Evolutionary conservation across 2,329 filamentous ascomycete species (phyloP).

Genomic region (Teratosphaeria destructans): DNA sequence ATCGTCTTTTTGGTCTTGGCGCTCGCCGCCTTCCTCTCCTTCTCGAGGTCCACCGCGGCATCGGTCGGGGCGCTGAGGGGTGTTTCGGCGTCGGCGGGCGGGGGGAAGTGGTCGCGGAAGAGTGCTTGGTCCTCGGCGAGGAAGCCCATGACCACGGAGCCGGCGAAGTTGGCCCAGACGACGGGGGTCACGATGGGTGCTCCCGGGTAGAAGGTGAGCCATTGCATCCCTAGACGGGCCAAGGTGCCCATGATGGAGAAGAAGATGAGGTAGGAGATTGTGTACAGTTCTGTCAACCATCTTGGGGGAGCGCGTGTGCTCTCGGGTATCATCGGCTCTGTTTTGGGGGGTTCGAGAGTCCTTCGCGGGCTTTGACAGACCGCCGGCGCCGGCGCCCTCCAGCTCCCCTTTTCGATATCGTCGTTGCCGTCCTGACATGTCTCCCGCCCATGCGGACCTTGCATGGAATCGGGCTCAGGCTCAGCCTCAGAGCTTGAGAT

Average conservation of each 20-base stretch:
- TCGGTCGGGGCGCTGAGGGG: constrained; percentile 17
- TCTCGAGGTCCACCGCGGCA: constrained; percentile 15
- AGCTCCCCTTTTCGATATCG: constrained; percentile 1
- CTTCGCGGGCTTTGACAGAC: constrained; percentile 1
- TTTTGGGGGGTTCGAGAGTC: constrained; percentile 5
- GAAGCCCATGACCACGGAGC: constrained; percentile 77
- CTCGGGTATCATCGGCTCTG: constrained; percentile 5
- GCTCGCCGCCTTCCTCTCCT: constrained; percentile 25
- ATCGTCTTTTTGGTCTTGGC: constrained; percentile 67
- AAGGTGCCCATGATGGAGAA: constrained; percentile 80
- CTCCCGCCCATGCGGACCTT: background rate
- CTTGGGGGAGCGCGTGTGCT: constrained; percentile 12
- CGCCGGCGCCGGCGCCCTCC: background rate
- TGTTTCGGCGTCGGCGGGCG: constrained; percentile 19
- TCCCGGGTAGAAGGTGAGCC: constrained; percentile 68
- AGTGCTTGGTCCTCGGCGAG: constrained; percentile 66
- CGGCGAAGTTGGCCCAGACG: constrained; percentile 80
- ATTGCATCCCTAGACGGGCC: constrained; percentile 68
- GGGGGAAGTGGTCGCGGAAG: constrained; percentile 55
- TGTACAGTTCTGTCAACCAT: constrained; percentile 42
- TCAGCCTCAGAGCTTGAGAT: background rate
- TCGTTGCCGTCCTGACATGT: background rate
- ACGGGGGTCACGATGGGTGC: constrained; percentile 64
- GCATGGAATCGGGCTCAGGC: background rate
- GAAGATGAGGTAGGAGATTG: constrained; percentile 69